These are phyloP conservation scores for Aspergillus pseudoterreus DNA, from an alignment of 2,329 filamentous ascomycete genomes.

Conservation along the genomic window DNA sequence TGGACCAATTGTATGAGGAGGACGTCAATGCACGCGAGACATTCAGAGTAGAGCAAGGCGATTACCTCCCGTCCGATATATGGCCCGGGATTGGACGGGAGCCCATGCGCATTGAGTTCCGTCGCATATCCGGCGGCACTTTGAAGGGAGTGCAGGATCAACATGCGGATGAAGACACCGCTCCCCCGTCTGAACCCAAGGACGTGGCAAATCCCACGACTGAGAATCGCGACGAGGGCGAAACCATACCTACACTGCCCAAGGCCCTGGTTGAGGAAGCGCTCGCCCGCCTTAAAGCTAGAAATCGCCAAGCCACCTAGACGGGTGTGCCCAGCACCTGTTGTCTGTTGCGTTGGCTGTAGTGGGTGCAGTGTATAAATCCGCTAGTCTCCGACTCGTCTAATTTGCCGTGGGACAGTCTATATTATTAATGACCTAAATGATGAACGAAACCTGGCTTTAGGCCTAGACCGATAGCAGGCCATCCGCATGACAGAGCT, in stretches of 20 bases:
- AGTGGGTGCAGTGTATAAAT: background rate
- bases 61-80: constrained; percentile 81
- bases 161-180: background rate
- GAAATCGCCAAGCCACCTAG: constrained; percentile 20
- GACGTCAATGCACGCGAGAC: constrained; percentile 71
- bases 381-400: background rate
- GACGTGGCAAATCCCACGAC: constrained; percentile 5
- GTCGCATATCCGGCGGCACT: constrained; percentile 32
- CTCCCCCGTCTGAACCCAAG: constrained; percentile 4
- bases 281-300: constrained; percentile 35
- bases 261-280: constrained; percentile 42
- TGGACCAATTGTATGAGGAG: constrained; percentile 69
- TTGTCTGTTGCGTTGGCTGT: background rate
- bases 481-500: constrained; percentile 5
- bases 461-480: constrained; percentile 18
- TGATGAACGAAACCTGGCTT: constrained; percentile 34
- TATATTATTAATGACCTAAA: constrained; percentile 16
- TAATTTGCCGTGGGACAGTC: too few species aligned
- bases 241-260: constrained; percentile 42
- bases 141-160: constrained; percentile 18
- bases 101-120: constrained; percentile 48
- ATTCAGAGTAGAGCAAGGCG: constrained; percentile 78
- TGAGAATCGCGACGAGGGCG: constrained; percentile 22
- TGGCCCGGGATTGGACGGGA: constrained; percentile 69
- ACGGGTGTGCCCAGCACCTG: background rate